Percentiles rank a stretch among this genome's conserved stretches.
Evolutionary conservation across 768 basidiomycete species (phyloP).

Genomic region (Chalciporus pseudorubinellus): DNA sequence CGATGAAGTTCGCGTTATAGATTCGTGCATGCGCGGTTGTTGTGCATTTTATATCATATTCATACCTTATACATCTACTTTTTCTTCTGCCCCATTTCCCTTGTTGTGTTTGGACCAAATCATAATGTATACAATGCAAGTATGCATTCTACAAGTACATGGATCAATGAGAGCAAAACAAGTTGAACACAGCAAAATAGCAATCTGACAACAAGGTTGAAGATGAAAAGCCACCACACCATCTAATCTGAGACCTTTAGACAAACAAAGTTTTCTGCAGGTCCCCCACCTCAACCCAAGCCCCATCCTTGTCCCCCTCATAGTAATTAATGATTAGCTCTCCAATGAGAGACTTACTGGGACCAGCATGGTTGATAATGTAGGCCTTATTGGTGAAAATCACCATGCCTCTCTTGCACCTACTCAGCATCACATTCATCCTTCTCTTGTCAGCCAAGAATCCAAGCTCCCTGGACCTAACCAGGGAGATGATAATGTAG

Average conservation of each 20-base stretch:
- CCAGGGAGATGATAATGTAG: slow-evolving; percentile 69
- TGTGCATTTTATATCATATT: background rate
- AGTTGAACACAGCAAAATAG: slow-evolving; percentile 18
- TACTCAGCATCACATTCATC: slow-evolving; percentile 86
- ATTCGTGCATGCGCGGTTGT: too few relatives aligned
- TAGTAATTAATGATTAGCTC: slow-evolving; percentile 31
- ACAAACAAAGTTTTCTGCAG: slow-evolving; percentile 22
- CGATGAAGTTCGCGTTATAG: too few relatives aligned
- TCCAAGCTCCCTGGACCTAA: slow-evolving; percentile 60
- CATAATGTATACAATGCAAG: background rate
- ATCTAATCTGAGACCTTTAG: slow-evolving; percentile 1
- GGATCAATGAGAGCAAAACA: background rate
- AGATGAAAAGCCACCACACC: background rate
- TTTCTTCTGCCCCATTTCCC: too few relatives aligned
- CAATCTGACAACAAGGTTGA: slow-evolving; percentile 14
- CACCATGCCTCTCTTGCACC: slow-evolving; percentile 77
- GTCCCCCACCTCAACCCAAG: slow-evolving; percentile 37
- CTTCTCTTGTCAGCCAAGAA: slow-evolving; percentile 65
- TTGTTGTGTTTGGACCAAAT: background rate
- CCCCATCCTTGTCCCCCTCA: slow-evolving; percentile 27
- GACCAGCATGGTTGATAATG: slow-evolving; percentile 52
- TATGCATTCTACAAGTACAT: background rate
- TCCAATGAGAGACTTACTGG: slow-evolving; percentile 44
- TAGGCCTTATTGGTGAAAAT: slow-evolving; percentile 66
- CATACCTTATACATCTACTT: background rate